phyloP scores from a whole-genome alignment of 352 stramenopile genomes.

The Phytophthora macrochlamydospora region DNA sequence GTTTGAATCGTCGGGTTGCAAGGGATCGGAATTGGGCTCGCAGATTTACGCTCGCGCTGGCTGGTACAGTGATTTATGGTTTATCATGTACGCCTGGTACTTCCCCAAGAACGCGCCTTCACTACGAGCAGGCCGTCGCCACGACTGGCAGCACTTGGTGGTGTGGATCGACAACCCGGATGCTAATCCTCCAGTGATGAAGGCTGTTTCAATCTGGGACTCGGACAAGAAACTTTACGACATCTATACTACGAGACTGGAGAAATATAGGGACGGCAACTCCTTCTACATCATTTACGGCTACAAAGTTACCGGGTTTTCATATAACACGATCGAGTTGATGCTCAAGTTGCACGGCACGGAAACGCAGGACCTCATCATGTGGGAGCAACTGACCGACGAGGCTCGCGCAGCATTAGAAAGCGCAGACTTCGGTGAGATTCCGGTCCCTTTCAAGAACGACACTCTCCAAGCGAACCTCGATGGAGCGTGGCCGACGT shows the following conservation, averaged over 20 bases:
- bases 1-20: background rate
- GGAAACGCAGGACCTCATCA: background rate
- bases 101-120: background rate
- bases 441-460: background rate
- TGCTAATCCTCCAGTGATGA: background rate
- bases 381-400: conserved; percentile 1
- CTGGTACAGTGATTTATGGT: background rate
- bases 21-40: background rate
- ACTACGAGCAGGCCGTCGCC: background rate
- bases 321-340: background rate
- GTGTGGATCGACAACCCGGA: background rate
- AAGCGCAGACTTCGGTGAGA: background rate
- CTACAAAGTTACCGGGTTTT: background rate
- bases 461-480: background rate
- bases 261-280: background rate
- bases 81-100: background rate
- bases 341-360: background rate
- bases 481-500: background rate
- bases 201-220: background rate
- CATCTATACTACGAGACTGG: background rate
- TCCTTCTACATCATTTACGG: background rate
- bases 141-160: conserved; percentile 1
- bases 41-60: background rate
- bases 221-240: background rate
- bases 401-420: background rate